A percentile compares a stretch with the other conserved stretches of the same genome.
phyloP scores from a whole-genome alignment of 805 yeast genomes.

The Teunomyces panamensis region DNA sequence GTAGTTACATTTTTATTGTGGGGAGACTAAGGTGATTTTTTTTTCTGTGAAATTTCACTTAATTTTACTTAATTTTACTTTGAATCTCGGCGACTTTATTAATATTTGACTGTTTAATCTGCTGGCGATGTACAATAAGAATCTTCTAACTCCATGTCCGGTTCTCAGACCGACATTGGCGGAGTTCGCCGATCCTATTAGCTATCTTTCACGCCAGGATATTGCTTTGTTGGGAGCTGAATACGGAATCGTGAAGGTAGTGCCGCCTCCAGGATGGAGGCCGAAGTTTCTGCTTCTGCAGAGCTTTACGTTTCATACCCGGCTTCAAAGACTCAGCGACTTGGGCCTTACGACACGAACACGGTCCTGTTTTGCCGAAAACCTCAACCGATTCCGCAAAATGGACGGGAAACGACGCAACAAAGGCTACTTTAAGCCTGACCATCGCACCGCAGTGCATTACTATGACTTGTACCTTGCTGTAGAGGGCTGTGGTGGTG shows the following conservation, averaged over 20 bases:
- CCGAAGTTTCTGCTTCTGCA: conserved; percentile 57
- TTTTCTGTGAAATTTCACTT: not conserved
- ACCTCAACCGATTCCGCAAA: conserved; percentile 54
- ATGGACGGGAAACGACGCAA: conserved; percentile 30
- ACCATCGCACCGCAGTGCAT: conserved; percentile 15
- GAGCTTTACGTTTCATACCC: conserved; percentile 59
- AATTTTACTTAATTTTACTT: not conserved
- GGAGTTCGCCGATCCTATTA: conserved; percentile 51
- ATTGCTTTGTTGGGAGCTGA: conserved; percentile 40
- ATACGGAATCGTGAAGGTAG: conserved; percentile 51
- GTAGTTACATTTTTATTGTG: too few relatives aligned
- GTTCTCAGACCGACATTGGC: conserved; percentile 41
- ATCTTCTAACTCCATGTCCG: conserved; percentile 41
- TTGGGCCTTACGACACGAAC: conserved; percentile 62
- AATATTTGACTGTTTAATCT: not conserved
- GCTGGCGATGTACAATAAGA: conserved; percentile 17
- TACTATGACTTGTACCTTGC: conserved; percentile 40
- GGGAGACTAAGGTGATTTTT: too few relatives aligned
- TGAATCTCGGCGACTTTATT: not conserved
- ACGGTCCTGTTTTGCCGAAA: conserved; percentile 58
- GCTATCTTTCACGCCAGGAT: conserved; percentile 42
- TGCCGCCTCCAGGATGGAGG: conserved; percentile 52
- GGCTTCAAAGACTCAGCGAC: conserved; percentile 66
- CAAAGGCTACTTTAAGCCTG: conserved; percentile 2
- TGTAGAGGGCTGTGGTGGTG: conserved; percentile 29